These are phyloP conservation scores for Murraya paniculata DNA, from an alignment of 345 rosid species.

Conservation along the genomic window DNA sequence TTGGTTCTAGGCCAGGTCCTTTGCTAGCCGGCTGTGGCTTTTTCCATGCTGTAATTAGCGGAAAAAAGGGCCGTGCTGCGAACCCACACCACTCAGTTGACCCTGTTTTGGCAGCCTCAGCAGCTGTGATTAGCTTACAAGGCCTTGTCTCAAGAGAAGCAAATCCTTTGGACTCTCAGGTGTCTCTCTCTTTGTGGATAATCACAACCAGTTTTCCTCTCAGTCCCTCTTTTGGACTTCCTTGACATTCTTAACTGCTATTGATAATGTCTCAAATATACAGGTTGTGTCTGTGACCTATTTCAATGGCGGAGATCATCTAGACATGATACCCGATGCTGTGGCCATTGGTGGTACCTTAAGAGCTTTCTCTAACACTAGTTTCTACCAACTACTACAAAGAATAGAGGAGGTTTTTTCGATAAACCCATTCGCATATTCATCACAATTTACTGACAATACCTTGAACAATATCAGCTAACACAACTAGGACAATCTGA, in stretches of 20 bases:
- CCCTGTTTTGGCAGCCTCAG: slow-evolving; percentile 70
- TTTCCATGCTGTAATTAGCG: slow-evolving; percentile 58
- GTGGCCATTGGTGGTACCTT: slow-evolving; percentile 76
- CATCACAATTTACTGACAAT: not conserved
- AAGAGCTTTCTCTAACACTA: slow-evolving; percentile 77
- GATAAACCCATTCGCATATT: not conserved
- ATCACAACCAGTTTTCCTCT: not conserved
- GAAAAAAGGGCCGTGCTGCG: slow-evolving; percentile 24
- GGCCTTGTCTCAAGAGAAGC: slow-evolving; percentile 89
- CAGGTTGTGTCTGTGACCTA: slow-evolving; percentile 85
- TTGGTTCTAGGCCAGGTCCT: slow-evolving; percentile 86
- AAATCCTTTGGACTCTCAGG: slow-evolving; percentile 82
- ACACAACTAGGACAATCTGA: not conserved
- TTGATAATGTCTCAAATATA: not conserved
- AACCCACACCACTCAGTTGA: slow-evolving; percentile 32
- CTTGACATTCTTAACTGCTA: not conserved
- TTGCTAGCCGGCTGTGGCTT: slow-evolving; percentile 90
- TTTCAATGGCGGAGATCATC: slow-evolving; percentile 57
- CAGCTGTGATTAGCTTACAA: slow-evolving; percentile 75
- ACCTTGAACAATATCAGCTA: not conserved
- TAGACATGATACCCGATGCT: slow-evolving; percentile 42
- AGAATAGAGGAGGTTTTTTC: slow-evolving; percentile 64
- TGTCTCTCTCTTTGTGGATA: slow-evolving; percentile 1
- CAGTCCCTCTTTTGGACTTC: not conserved
- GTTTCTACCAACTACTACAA: slow-evolving; percentile 58